These are phyloP conservation scores for Ophiorrhiza pumila DNA, from an alignment of 257 asterid genomes.

Conservation along the genomic window DNA sequence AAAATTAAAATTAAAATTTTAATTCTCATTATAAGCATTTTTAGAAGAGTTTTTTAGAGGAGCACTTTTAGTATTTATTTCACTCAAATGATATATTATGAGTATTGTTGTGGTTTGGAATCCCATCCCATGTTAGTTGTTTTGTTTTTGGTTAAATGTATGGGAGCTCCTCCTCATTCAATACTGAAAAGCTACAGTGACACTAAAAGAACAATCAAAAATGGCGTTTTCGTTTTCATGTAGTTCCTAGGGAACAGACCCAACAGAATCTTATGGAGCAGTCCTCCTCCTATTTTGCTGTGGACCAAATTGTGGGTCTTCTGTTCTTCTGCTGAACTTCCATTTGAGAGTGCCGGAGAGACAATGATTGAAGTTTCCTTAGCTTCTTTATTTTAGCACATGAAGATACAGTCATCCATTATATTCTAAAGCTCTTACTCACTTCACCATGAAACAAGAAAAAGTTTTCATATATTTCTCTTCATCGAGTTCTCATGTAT, in stretches of 20 bases:
- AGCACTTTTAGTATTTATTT: too few relatives aligned
- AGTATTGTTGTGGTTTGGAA: conserved; percentile 16
- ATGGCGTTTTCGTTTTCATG: conserved; percentile 18
- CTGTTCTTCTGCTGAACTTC: conserved; percentile 14
- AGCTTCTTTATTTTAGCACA: not conserved
- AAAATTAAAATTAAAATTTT: too few relatives aligned
- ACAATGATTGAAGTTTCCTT: not conserved
- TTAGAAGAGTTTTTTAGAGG: too few relatives aligned
- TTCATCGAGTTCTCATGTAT: too few relatives aligned
- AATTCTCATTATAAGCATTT: too few relatives aligned
- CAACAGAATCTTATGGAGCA: conserved; percentile 52
- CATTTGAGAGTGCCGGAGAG: not conserved
- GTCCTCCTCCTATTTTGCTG: conserved; percentile 38
- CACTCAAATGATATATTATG: too few relatives aligned
- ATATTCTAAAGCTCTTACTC: too few relatives aligned
- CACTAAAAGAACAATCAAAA: conserved; percentile 15
- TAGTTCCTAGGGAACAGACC: conserved; percentile 48
- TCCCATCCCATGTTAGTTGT: conserved; percentile 39
- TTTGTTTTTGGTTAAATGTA: conserved; percentile 31
- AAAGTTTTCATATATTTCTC: too few relatives aligned
- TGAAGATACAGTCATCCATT: not conserved
- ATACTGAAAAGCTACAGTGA: conserved; percentile 21
- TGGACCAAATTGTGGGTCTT: conserved; percentile 27
- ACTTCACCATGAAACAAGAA: not conserved
- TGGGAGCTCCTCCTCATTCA: conserved; percentile 10